Evolutionary conservation across 2,329 filamentous ascomycete species (phyloP).

Genomic region (Mariannaea sp.): DNA sequence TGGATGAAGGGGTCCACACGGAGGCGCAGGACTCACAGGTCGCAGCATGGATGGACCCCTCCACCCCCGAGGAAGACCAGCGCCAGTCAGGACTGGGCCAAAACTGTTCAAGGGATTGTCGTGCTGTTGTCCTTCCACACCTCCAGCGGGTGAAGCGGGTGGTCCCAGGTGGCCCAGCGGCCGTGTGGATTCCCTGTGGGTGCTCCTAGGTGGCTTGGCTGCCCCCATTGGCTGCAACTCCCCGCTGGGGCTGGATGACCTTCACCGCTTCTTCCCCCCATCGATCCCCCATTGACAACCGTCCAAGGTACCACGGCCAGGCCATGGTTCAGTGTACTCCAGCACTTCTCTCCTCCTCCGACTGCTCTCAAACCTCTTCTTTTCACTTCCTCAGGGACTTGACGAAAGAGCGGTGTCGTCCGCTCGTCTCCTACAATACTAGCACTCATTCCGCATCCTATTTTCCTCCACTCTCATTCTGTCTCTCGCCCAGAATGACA

Average conservation of each 20-base stretch:
- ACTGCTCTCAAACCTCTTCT: slow-evolving; percentile 38
- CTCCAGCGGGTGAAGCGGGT: slow-evolving; percentile 33
- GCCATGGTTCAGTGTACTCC: slow-evolving; percentile 34
- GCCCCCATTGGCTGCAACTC: slow-evolving; percentile 43
- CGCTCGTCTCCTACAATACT: slow-evolving; percentile 45
- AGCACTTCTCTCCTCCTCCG: slow-evolving; percentile 36
- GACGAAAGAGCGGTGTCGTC: slow-evolving; percentile 53
- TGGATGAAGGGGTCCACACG: slow-evolving; percentile 28
- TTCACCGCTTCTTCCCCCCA: slow-evolving; percentile 47
- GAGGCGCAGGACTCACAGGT: slow-evolving; percentile 29
- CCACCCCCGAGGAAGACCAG: slow-evolving; percentile 1
- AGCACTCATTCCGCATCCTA: slow-evolving; percentile 37
- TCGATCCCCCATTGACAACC: slow-evolving; percentile 38
- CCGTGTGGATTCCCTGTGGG: slow-evolving; percentile 34
- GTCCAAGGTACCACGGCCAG: slow-evolving; percentile 33
- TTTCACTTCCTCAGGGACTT: slow-evolving; percentile 40
- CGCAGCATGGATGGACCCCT: slow-evolving; percentile 21
- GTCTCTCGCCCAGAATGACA: slow-evolving; percentile 53
- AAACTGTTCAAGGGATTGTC: neutral
- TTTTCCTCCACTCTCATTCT: slow-evolving; percentile 41
- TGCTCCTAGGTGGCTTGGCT: slow-evolving; percentile 37
- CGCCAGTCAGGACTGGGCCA: slow-evolving; percentile 13
- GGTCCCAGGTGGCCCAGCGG: slow-evolving; percentile 17
- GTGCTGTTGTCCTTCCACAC: slow-evolving; percentile 28
- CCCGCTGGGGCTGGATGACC: slow-evolving; percentile 42